Conservation (phyloP, 2,329 filamentous ascomycete species). For the Taxawa tesnikishii region DNA sequence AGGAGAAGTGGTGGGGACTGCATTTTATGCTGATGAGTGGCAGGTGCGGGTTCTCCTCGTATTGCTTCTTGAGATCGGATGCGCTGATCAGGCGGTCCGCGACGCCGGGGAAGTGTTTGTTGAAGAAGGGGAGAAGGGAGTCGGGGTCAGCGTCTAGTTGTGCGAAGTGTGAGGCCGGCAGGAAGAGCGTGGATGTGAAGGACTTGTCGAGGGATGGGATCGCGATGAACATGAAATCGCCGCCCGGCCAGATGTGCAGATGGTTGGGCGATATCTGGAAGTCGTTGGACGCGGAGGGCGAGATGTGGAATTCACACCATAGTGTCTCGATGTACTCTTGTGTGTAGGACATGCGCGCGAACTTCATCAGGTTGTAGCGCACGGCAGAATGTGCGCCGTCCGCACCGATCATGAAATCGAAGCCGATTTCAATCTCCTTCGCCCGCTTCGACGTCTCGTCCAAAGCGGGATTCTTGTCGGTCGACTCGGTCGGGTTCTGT, state of each 20-base stretch:
- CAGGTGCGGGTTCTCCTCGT: constrained; percentile 72
- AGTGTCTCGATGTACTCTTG: constrained; percentile 94
- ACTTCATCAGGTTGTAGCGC: constrained; percentile 94
- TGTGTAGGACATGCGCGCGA: constrained; percentile 73
- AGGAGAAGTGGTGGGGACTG: constrained; percentile 68
- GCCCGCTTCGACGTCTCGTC: constrained; percentile 14
- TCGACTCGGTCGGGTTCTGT: constrained; percentile 10
- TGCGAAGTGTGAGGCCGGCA: constrained; percentile 58
- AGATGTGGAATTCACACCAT: constrained; percentile 91
- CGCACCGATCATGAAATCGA: constrained; percentile 87
- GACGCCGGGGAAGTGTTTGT: constrained; percentile 76
- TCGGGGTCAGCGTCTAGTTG: constrained; percentile 52
- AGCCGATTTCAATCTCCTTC: constrained; percentile 66
- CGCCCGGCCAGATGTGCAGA: constrained; percentile 93
- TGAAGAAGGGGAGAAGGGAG: constrained; percentile 60
- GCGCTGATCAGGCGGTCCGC: constrained; percentile 54
- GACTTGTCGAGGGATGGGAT: constrained; percentile 80
- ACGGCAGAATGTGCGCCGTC: constrained; percentile 91
- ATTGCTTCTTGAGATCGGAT: constrained; percentile 58
- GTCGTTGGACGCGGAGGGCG: constrained; percentile 25
- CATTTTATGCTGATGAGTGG: constrained; percentile 92
- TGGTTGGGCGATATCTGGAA: constrained; percentile 86
- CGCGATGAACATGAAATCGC: constrained; percentile 96
- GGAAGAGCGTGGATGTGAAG: constrained; percentile 91
- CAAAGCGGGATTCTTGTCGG: constrained; percentile 2